Evolutionary conservation across 2,329 filamentous ascomycete species (phyloP).

Genomic region (Curvularia lunata): DNA sequence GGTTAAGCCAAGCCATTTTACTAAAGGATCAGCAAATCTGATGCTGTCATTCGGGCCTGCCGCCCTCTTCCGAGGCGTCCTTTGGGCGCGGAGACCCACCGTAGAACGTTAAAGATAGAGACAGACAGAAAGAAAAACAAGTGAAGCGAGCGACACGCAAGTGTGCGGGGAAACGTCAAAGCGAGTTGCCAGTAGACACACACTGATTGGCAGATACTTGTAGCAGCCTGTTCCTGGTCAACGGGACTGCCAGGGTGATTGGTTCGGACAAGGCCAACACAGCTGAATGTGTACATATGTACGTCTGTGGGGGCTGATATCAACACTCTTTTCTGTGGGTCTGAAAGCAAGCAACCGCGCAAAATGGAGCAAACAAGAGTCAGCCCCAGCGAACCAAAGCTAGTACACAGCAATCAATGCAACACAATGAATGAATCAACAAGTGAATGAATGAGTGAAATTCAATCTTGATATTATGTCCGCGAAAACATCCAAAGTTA

Average conservation of each 20-base stretch:
- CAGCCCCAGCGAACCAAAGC: background rate
- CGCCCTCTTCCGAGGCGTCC: conserved; percentile 6
- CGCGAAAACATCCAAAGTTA: too few relatives aligned
- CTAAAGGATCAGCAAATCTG: conserved; percentile 10
- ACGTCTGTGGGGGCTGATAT: background rate
- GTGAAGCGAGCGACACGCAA: conserved; percentile 14
- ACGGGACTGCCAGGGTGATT: background rate
- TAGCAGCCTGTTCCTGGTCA: conserved; percentile 12
- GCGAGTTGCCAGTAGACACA: conserved; percentile 6
- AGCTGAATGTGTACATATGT: background rate
- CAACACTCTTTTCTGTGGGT: background rate
- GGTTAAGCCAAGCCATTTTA: background rate
- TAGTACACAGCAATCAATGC: background rate
- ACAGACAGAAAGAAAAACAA: conserved; percentile 1
- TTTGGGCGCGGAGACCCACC: conserved; percentile 1
- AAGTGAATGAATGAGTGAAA: too few relatives aligned
- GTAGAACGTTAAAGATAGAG: conserved; percentile 1
- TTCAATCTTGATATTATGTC: too few relatives aligned
- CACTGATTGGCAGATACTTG: conserved; percentile 1
- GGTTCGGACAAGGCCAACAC: background rate
- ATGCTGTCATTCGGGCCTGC: conserved; percentile 6
- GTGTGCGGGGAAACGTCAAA: conserved; percentile 15
- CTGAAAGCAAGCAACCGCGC: background rate
- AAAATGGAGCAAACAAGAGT: background rate
- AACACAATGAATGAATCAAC: background rate